Evolutionary conservation across 805 yeast species (phyloP).

Genomic region (Teunomyces lycoperdinae): DNA sequence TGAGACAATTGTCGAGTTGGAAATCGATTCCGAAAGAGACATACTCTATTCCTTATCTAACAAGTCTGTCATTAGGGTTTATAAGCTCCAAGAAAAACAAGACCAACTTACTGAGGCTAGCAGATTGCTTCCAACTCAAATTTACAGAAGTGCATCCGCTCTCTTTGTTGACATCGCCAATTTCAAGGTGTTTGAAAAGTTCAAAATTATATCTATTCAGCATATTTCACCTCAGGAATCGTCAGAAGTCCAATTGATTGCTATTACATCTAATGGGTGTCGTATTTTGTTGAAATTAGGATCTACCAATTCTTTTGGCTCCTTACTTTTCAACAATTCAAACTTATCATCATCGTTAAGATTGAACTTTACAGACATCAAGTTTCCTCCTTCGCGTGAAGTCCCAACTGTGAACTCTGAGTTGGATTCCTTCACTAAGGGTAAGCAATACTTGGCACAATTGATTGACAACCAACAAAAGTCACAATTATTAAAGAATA

Average conservation of each 20-base stretch:
- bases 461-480: slow-evolving; percentile 40
- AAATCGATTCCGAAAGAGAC: slow-evolving; percentile 73
- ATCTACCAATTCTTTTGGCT: slow-evolving; percentile 9
- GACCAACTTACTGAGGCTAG: slow-evolving; percentile 36
- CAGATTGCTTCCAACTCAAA: slow-evolving; percentile 43
- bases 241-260: slow-evolving; percentile 66
- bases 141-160: slow-evolving; percentile 47
- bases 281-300: slow-evolving; percentile 57
- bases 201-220: slow-evolving; percentile 61
- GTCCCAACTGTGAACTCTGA: slow-evolving; percentile 40
- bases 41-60: slow-evolving; percentile 80
- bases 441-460: slow-evolving; percentile 39
- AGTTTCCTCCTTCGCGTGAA: slow-evolving; percentile 63
- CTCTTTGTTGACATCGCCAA: slow-evolving; percentile 57
- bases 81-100: slow-evolving; percentile 50
- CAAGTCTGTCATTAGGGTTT: slow-evolving; percentile 77
- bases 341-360: slow-evolving; percentile 24
- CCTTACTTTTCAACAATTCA: slow-evolving; percentile 14
- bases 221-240: slow-evolving; percentile 65
- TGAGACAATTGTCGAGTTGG: slow-evolving; percentile 62
- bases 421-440: slow-evolving; percentile 39
- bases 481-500: slow-evolving; percentile 58
- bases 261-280: slow-evolving; percentile 80
- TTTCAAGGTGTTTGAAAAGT: slow-evolving; percentile 45
- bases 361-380: slow-evolving; percentile 45